Base-by-base conservation (phyloP, 176 grass and related monocot species). In the Aegilops umbellulata region DNA sequence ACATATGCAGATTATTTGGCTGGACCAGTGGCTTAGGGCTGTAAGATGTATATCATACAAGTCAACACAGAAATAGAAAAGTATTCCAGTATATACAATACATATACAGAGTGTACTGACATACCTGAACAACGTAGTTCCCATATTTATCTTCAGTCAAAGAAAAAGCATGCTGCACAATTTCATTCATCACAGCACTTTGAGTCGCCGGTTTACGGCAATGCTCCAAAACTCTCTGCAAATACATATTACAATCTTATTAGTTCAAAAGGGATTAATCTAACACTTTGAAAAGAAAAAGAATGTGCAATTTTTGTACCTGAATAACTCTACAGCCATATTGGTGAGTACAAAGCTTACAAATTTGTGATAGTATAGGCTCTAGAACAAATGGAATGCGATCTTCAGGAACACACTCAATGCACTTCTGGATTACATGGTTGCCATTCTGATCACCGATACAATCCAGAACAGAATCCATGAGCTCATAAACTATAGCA, bases 271-370 rank as follows among this genome's bases (percentile, higher is more conserved):
- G 8, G 12, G 29, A 30, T 30, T 12, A 68, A 47, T 49, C 27
- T 65, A 87, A 66, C 17, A 26, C 36, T 61, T 20, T 7, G 17
- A 17, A 74, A 68, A 25, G 7, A 38, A 2, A 80, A 17, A 13
- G 69, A 62, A n/a, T 0, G 34, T 74, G 20, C 3, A 29, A 60
- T 42, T 19, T 74, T 25, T 55, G n/a, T 86, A 98, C 97, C 92
- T 96, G 97, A 70, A 99, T 99, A 55, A 99, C 97, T 74, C 97
- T 95, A 64, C 97, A 99, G 47, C 97, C 97, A 91, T 99, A 99
- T 80, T 95, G 97, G 63, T 99, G 97, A 66, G 86, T 94, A 11
- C 91, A 99, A 36, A 99, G 82, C 63, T 66, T 30, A 73, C 86
- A 83, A 61, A 93, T 89, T 88, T 99, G 82, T 6, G 85, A 69